Base-by-base conservation (phyloP, 139 green algal genomes). In the Pleodorina starrii region DNA sequence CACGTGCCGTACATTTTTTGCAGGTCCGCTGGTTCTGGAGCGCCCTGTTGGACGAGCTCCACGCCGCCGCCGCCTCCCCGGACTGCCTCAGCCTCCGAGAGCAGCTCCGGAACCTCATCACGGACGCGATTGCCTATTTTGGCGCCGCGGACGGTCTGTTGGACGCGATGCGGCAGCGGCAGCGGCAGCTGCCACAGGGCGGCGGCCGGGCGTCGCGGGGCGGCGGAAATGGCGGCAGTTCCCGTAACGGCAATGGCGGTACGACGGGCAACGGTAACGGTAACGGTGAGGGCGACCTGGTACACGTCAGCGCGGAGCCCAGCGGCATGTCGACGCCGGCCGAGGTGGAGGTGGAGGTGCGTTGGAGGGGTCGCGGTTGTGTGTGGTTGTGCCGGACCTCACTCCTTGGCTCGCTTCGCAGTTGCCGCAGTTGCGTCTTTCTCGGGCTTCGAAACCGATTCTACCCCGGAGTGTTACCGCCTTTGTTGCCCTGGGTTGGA, bases 31-130 rank as follows among this genome's bases (percentile, higher is more conserved):
- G n/a, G 0, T 88, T 78, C 66, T 84, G 78, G 87, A 29, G 16
- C 32, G 72, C 23, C 23, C 43, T 88, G 27, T 25, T 87, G 63
- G 75, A n/a, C 5, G 93, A 97, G 92, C 89, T 96, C 40, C 43
- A 69, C 3, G 48, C 60, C 1, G 25, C 89, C n/a, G 40, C 94
- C 23, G 51, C 89, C 50, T 51, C 32, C 29, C 38, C 29, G 0
- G 92, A 92, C 59, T 43, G 59, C 42, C 82, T 90, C n/a, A 79
- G 42, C 36, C 59, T 90, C 0, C 59, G 86, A 5, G 82, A 92
- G 40, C 73, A 86, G 36, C 69, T 92, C 2, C 75, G 74, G 9
- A 35, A 35, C 44, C 86, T 84, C 6, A 32, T 93, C 0, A 90
- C 50, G 1, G 77, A 94, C n/a, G 51, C 86, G 14, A 35, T 88